These are phyloP conservation scores for Diaporthe sp. DNA, from an alignment of 2,329 filamentous ascomycete genomes.

Conservation along the genomic window DNA sequence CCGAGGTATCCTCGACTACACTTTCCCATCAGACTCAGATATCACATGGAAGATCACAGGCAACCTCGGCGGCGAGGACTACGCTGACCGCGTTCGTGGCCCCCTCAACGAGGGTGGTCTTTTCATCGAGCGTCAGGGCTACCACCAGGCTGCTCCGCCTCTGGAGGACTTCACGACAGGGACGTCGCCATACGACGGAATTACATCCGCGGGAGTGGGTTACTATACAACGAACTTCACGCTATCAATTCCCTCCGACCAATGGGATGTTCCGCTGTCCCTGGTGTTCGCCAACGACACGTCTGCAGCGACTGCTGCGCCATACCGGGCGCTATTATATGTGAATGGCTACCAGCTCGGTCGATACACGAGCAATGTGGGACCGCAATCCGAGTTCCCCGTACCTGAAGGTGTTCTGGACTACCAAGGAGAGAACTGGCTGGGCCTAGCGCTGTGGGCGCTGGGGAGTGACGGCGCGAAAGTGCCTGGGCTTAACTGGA, in stretches of 20 bases:
- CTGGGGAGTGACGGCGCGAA: slow-evolving; percentile 64
- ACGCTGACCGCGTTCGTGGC: slow-evolving; percentile 64
- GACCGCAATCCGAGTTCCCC: slow-evolving; percentile 74
- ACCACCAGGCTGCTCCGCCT: slow-evolving; percentile 62
- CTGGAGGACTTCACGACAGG: slow-evolving; percentile 52
- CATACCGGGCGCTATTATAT: slow-evolving; percentile 70
- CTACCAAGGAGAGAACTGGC: slow-evolving; percentile 72
- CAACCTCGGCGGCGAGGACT: slow-evolving; percentile 70
- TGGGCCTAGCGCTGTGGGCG: slow-evolving; percentile 75
- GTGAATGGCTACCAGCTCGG: slow-evolving; percentile 78
- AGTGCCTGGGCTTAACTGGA: slow-evolving; percentile 55
- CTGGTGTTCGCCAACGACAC: slow-evolving; percentile 62
- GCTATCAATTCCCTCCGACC: slow-evolving; percentile 59
- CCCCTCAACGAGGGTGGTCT: slow-evolving; percentile 71
- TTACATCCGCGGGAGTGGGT: slow-evolving; percentile 59
- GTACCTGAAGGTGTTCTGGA: slow-evolving; percentile 76
- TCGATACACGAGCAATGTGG: slow-evolving; percentile 68
- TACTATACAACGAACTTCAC: slow-evolving; percentile 65
- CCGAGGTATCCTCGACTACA: slow-evolving; percentile 68
- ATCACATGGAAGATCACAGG: slow-evolving; percentile 71
- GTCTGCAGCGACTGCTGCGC: slow-evolving; percentile 9
- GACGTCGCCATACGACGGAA: slow-evolving; percentile 47
- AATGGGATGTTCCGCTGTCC: slow-evolving; percentile 66
- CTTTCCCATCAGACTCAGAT: slow-evolving; percentile 57
- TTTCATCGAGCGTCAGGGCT: slow-evolving; percentile 66